Conservation (phyloP, 345 rosid species). For the Sonneratia caseolaris region DNA sequence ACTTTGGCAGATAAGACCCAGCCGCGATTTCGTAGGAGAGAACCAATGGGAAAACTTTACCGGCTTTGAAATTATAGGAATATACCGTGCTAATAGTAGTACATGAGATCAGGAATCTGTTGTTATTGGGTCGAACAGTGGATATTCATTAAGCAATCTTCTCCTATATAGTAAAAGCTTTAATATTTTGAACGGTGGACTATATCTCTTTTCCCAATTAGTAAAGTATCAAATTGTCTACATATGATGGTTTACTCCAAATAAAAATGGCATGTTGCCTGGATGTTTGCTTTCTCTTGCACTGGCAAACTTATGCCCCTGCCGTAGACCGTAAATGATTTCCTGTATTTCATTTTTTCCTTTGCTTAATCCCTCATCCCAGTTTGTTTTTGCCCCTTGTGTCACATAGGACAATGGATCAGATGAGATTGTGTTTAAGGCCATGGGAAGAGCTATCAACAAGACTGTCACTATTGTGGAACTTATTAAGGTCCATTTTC, state of each 20-base stretch:
- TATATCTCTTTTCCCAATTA: neutral
- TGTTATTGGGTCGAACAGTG: neutral
- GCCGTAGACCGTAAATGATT: neutral
- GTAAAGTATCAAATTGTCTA: neutral
- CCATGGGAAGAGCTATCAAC: conserved; percentile 49
- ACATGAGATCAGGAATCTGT: neutral
- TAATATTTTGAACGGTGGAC: neutral
- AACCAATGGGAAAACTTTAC: neutral
- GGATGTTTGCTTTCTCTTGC: neutral
- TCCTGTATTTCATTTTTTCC: neutral
- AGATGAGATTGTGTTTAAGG: conserved; percentile 36
- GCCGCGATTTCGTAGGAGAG: neutral
- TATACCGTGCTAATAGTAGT: neutral
- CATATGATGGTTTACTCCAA: neutral
- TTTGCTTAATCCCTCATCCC: too few species aligned
- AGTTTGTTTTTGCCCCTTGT: too few species aligned
- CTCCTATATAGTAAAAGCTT: neutral
- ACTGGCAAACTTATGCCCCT: neutral
- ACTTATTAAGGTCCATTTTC: conserved; percentile 31
- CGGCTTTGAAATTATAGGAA: neutral
- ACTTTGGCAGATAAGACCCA: neutral
- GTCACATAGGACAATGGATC: conserved; percentile 25
- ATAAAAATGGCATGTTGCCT: neutral
- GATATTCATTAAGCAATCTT: neutral
- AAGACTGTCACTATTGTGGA: conserved; percentile 43